Conservation (phyloP, 768 basidiomycete species). For the Amanita thiersii region DNA sequence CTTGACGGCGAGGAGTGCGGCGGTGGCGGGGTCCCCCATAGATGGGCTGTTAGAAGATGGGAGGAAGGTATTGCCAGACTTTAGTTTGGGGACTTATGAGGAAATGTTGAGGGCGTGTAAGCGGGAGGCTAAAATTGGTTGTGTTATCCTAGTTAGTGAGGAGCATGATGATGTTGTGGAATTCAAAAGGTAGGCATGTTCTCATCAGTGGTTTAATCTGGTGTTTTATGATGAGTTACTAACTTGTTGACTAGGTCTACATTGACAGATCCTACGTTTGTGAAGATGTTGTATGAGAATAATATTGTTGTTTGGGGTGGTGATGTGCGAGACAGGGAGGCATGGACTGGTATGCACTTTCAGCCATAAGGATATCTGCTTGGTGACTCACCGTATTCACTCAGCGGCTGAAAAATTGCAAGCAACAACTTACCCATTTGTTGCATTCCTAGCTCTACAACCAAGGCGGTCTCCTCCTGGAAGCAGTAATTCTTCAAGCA, state of each 20-base stretch:
- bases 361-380: slow-evolving; percentile 7
- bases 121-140: slow-evolving; percentile 64
- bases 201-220: background rate
- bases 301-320: slow-evolving; percentile 87
- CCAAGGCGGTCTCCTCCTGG: slow-evolving; percentile 45
- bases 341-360: slow-evolving; percentile 52
- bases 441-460: slow-evolving; percentile 88
- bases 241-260: slow-evolving; percentile 42
- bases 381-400: background rate
- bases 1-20: slow-evolving; percentile 25
- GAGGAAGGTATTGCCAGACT: slow-evolving; percentile 64
- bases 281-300: slow-evolving; percentile 63
- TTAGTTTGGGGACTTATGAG: slow-evolving; percentile 77
- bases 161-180: slow-evolving; percentile 87
- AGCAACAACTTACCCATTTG: slow-evolving; percentile 87
- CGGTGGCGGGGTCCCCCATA: slow-evolving; percentile 10
- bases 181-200: slow-evolving; percentile 67
- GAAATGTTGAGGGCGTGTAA: slow-evolving; percentile 64
- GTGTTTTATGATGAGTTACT: too few relatives aligned
- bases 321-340: slow-evolving; percentile 76
- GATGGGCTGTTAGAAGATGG: slow-evolving; percentile 23
- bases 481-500: slow-evolving; percentile 21
- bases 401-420: slow-evolving; percentile 62
- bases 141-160: slow-evolving; percentile 76
- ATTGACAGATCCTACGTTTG: slow-evolving; percentile 64